These are phyloP conservation scores for Cladosporium sp. DNA, from an alignment of 2,329 filamentous ascomycete genomes.

Conservation along the genomic window DNA sequence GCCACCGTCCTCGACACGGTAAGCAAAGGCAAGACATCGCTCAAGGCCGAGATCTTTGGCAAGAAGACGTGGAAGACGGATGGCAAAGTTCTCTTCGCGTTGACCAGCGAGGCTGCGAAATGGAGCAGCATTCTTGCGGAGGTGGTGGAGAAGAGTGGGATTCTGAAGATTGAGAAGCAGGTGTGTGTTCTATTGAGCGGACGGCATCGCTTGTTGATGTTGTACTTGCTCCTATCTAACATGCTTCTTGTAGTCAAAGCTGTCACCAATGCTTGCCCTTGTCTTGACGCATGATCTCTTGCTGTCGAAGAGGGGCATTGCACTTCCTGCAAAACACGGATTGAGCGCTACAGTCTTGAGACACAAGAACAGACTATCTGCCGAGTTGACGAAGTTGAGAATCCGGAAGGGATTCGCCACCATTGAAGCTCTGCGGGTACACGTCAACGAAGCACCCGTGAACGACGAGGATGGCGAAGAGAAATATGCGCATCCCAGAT, in stretches of 20 bases:
- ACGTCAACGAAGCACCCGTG: constrained; percentile 50
- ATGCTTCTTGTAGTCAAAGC: constrained; percentile 48
- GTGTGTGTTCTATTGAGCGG: constrained; percentile 47
- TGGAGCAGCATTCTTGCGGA: constrained; percentile 86
- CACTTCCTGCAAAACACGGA: constrained; percentile 76
- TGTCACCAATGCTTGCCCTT: constrained; percentile 76
- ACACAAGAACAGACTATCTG: constrained; percentile 76
- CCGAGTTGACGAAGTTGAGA: constrained; percentile 79
- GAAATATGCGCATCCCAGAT: constrained; percentile 68
- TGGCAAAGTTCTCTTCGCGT: constrained; percentile 79
- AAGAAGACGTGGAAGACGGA: constrained; percentile 73
- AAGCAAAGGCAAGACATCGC: constrained; percentile 70
- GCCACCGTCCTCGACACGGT: constrained; percentile 69
- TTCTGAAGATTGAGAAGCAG: constrained; percentile 81
- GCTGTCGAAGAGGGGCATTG: constrained; percentile 77
- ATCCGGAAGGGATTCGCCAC: constrained; percentile 70
- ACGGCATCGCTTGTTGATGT: no score
- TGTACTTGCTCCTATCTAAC: neutral
- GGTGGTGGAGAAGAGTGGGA: constrained; percentile 76
- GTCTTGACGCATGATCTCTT: constrained; percentile 85
- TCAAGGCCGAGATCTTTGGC: constrained; percentile 81
- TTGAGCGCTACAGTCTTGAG: constrained; percentile 72
- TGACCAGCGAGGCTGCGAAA: constrained; percentile 84
- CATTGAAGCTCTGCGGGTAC: constrained; percentile 63
- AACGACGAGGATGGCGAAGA: constrained; percentile 31